Evolutionary conservation across 2,329 filamentous ascomycete species (phyloP), one percentile per base, ranked within the genome.

Genomic region (Aspergillus sp.): DNA sequence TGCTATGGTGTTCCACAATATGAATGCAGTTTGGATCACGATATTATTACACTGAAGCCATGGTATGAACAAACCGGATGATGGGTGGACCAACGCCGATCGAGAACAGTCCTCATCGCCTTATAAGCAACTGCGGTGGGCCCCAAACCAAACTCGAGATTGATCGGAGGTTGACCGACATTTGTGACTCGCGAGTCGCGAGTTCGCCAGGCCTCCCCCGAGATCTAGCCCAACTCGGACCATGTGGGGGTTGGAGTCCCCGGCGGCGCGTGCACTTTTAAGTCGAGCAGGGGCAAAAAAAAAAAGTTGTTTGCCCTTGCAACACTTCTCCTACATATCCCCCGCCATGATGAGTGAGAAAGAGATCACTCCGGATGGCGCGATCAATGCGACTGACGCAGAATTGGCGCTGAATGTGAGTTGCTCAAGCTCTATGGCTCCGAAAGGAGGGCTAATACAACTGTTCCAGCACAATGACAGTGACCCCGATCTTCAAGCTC

Each of bases 311-410:
- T 49, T n/a, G 39, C 40, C 14, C n/a, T 31, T 57, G 19, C 37
- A 21, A 31, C 27, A 23, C 7, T 37, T 37, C 23, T 49, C 31
- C 33, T 50, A 24, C 35, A n/a, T 41, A 43, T 37, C 17, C 19
- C 33, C 33, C 27, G 37, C 35, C 56, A 63, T 31, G 24, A 71
- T 68, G 64, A 56, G 19, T 45, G 61, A 59, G 24, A 44, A 55
- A n/a, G 64, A 66, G 48, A 64, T 66, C 51, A 40, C 39, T 24
- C 24, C 45, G 21, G 54, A 57, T 15, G 57, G 62, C 46, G 44
- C 64, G 35, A 64, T 64, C 35, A 51, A 60, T 41, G 50, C 52
- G 15, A 53, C 52, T 49, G 62, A 63, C 35, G 62, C 65, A 9
- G 60, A 63, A 47, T 52, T 23, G 4, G 51, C 55, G 6, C 41